phyloP scores from a whole-genome alignment of 176 grass and related monocot species.

The Tillandsia leiboldiana region DNA sequence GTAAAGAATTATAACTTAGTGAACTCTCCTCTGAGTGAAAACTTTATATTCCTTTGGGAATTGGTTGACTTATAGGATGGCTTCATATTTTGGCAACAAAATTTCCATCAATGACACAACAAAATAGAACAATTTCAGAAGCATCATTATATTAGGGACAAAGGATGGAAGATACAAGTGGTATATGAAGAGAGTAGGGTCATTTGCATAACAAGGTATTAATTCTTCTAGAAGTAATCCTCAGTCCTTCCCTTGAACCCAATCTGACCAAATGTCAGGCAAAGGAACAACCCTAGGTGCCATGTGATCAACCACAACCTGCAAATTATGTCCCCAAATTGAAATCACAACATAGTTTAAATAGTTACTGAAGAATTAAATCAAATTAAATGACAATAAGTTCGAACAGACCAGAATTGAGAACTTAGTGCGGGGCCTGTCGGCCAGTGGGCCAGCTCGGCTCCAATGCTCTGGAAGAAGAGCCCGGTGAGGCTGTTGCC shows the following conservation, averaged over 20 bases:
- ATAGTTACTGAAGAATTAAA: not conserved
- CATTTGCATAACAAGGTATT: not conserved
- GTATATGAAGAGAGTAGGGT: too few relatives aligned
- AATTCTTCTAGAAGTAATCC: conserved; percentile 45
- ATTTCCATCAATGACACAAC: too few relatives aligned
- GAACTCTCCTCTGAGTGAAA: too few relatives aligned
- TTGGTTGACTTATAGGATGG: too few relatives aligned
- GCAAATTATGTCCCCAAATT: conserved; percentile 8
- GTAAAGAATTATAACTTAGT: too few relatives aligned
- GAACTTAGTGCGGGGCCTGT: conserved; percentile 60
- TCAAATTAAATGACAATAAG: not conserved
- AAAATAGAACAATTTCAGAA: too few relatives aligned
- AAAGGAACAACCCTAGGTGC: conserved; percentile 82
- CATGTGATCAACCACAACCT: conserved; percentile 93
- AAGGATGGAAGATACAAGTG: too few relatives aligned
- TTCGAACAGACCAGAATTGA: conserved; percentile 55
- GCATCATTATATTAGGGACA: too few relatives aligned
- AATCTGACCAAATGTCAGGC: conserved; percentile 92
- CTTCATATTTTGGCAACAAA: too few relatives aligned
- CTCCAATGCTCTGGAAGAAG: conserved; percentile 89
- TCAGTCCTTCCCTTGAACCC: conserved; percentile 97
- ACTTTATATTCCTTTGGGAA: too few relatives aligned
- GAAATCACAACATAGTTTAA: not conserved
- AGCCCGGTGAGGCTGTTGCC: conserved; percentile 89
- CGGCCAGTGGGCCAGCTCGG: conserved; percentile 89